Percentiles rank a stretch among this genome's conserved stretches.
Conservation (phyloP, 805 yeast genomes). For the Yarrowia sp. region DNA sequence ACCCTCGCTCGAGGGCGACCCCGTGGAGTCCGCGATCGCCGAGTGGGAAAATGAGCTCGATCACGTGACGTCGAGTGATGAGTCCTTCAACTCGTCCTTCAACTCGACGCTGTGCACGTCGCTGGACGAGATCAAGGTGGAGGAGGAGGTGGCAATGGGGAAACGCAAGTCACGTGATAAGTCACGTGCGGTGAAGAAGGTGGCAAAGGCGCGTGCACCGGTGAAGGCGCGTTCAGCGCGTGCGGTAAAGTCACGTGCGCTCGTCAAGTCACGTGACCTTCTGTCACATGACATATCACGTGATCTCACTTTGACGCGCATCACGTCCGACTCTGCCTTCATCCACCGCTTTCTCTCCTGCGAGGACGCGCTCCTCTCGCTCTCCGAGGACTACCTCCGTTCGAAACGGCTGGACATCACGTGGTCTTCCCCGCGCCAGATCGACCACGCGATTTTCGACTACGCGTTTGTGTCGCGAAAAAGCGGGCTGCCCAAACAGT, state of each 20-base stretch:
- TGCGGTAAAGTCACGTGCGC: no score
- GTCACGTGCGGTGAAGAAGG: background rate
- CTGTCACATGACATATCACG: background rate
- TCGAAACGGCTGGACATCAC: background rate
- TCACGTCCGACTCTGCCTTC: background rate
- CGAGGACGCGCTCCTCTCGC: background rate
- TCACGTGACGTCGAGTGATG: background rate
- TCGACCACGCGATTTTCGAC: constrained; percentile 14
- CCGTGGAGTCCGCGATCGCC: constrained; percentile 1
- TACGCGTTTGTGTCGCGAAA: constrained; percentile 26
- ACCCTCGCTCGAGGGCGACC: constrained; percentile 14
- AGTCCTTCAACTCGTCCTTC: background rate
- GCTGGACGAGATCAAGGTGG: background rate
- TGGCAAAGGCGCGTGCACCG: background rate
- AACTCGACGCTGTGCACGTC: background rate
- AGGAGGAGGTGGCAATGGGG: background rate
- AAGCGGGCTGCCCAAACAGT: background rate
- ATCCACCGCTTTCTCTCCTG: background rate
- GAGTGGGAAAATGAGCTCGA: constrained; percentile 6
- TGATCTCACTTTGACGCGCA: background rate
- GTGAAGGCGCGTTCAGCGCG: no score
- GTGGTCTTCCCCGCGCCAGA: background rate
- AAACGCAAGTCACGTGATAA: no score
- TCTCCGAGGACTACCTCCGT: constrained; percentile 2
- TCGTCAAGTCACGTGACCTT: background rate